phyloP scores from a whole-genome alignment of 2,329 filamentous ascomycete genomes.

The Fusarium nanum region DNA sequence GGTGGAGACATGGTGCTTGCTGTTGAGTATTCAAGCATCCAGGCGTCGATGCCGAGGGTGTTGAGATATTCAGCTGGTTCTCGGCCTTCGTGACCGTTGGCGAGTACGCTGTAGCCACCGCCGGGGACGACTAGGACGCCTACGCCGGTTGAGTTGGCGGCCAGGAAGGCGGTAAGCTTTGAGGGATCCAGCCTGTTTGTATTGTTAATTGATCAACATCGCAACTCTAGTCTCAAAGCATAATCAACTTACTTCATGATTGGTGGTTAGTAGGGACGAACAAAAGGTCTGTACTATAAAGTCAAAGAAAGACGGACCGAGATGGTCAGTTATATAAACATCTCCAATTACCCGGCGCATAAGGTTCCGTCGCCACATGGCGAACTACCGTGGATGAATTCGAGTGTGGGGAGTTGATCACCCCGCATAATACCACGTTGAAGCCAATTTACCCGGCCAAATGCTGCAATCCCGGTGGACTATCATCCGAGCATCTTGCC shows the following conservation, averaged over 20 bases:
- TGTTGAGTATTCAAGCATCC: constrained; percentile 35
- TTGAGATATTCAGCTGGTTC: constrained; percentile 28
- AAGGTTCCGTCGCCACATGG: background rate
- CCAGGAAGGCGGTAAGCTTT: constrained; percentile 15
- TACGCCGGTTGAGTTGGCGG: constrained; percentile 20
- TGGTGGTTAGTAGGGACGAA: too few relatives aligned
- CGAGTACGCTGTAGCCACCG: constrained; percentile 24
- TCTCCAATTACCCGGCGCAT: background rate
- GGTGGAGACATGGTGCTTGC: constrained; percentile 19
- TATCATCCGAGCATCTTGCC: background rate
- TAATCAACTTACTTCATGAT: constrained; percentile 10
- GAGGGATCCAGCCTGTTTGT: constrained; percentile 5
- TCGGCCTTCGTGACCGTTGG: constrained; percentile 24
- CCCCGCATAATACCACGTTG: constrained; percentile 5
- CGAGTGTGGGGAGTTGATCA: constrained; percentile 12
- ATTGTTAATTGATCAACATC: background rate
- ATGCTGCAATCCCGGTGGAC: background rate
- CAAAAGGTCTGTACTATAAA: too few relatives aligned
- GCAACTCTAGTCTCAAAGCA: rapidly evolving
- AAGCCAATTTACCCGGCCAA: constrained; percentile 5
- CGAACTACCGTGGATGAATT: constrained; percentile 2
- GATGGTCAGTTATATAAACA: background rate
- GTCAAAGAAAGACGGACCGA: too few relatives aligned
- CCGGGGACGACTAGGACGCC: constrained; percentile 31
- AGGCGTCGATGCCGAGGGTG: constrained; percentile 33